Evolutionary conservation across 441 rosid genomes (phyloP), one percentile per base, ranked within the genome.

Genomic region (Biscutella laevigata): DNA sequence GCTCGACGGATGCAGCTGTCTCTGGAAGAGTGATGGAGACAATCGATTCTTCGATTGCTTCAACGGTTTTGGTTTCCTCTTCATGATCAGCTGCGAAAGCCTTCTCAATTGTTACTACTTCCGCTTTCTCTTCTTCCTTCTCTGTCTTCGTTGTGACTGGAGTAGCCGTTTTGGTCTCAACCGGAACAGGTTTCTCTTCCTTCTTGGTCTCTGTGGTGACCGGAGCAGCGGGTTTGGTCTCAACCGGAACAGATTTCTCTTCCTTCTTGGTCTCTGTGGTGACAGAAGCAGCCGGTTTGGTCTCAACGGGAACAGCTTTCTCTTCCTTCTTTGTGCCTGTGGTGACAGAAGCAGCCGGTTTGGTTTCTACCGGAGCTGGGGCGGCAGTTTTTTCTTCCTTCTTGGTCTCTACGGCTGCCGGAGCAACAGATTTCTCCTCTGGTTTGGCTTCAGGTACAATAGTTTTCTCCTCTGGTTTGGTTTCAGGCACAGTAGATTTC

Each of bases 11-110:
- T 2, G 43, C 45, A 57, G 69, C 39, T 42, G 67, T 57, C 61
- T 62, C 78, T 13, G 74, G 61, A 11, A 78, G 53, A 12, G 81
- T 70, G 40, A 77, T 77, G 4, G 92, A 68, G n/a, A 84, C 74
- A 13, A 81, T 55, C 0, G 73, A 57, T 36, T 69, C 73, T 38
- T 69, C 37, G 52, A 33, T 44, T 43, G 72, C 69, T 57, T 62
- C 60, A 0, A 57, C 68, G 28, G 61, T 57, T 58, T 68, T 68
- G 44, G 60, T 34, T 27, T 72, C 91, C 4, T 77, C 83, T 25
- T 75, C 91, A 33, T 76, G 74, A 2, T 53, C 75, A 22, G 64
- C 64, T 20, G 62, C 67, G 43, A 48, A 70, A 48, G 63, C 77
- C 6, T 47, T 57, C 51, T 61, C 70, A 43, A 41, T 61, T 50